These are phyloP conservation scores for Melampsora americana DNA, from an alignment of 1,284 basidiomycete species.

Conservation along the genomic window DNA sequence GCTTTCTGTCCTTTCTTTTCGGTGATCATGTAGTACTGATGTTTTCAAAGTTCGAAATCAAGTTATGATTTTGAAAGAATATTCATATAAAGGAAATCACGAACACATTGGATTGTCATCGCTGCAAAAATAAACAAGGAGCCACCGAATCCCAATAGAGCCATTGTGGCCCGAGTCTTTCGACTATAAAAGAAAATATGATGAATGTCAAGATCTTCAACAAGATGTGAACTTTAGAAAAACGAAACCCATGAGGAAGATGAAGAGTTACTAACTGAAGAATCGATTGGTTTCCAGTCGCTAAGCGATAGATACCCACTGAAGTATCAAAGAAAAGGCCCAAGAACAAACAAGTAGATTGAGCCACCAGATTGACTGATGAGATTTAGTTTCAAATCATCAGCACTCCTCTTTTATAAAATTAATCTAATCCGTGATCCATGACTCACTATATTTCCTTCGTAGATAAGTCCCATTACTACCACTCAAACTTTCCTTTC, in stretches of 20 bases:
- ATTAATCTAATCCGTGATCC: not conserved
- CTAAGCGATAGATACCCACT: not conserved
- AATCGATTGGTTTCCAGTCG: not conserved
- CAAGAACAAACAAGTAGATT: constrained; percentile 2
- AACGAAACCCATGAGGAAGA: too few relatives aligned
- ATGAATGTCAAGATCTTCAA: not conserved
- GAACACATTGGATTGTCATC: constrained; percentile 8
- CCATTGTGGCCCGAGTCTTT: not conserved
- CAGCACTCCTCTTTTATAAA: not conserved
- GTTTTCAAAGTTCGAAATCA: not conserved
- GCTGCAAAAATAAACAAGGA: not conserved
- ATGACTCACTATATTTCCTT: not conserved
- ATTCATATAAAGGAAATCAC: not conserved
- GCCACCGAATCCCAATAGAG: not conserved
- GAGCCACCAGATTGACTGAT: constrained; percentile 2
- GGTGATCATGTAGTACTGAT: constrained; percentile 5
- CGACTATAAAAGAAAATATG: not conserved
- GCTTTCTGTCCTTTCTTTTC: not conserved
- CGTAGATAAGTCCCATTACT: not conserved
- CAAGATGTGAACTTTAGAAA: not conserved
- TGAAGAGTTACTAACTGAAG: not conserved
- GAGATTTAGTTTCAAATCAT: not conserved
- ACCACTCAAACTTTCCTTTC: not conserved
- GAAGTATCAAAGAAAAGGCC: not conserved
- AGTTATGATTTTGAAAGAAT: not conserved